Evolutionary conservation across 768 basidiomycete genomes (phyloP).

Genomic region (Butyriboletus loyo): DNA sequence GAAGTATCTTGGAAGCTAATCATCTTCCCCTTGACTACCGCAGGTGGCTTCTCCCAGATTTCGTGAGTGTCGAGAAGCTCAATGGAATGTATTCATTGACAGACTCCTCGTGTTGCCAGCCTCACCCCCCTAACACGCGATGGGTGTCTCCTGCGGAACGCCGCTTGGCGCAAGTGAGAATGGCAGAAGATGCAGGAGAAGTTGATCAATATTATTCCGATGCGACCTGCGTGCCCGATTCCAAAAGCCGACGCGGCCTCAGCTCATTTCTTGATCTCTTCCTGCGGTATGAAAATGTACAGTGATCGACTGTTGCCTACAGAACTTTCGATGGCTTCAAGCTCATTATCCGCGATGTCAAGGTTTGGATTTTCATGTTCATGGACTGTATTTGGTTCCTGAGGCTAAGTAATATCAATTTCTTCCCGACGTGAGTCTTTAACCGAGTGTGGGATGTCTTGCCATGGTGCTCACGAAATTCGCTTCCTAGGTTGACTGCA

Average conservation of each 20-base stretch:
- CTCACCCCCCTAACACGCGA: conserved; percentile 57
- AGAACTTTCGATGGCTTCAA: conserved; percentile 53
- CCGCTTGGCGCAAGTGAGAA: conserved; percentile 61
- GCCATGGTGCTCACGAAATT: not conserved
- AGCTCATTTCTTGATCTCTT: not conserved
- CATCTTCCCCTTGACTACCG: not conserved
- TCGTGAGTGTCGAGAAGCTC: conserved; percentile 36
- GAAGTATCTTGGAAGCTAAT: not conserved
- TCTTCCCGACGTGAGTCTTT: conserved; percentile 48
- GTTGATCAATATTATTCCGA: conserved; percentile 48
- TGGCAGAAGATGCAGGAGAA: conserved; percentile 67
- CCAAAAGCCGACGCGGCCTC: not conserved
- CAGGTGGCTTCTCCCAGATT: conserved; percentile 60
- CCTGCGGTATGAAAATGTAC: not conserved
- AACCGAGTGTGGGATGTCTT: not conserved
- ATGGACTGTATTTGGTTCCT: conserved; percentile 50
- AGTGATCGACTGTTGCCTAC: not conserved
- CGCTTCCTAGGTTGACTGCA: conserved; percentile 42
- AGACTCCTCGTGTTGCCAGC: conserved; percentile 35
- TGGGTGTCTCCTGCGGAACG: conserved; percentile 54
- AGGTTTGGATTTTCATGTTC: conserved; percentile 51
- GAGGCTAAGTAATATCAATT: conserved; percentile 58
- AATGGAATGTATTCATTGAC: not conserved
- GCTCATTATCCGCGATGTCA: conserved; percentile 54
- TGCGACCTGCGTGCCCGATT: conserved; percentile 10